These are phyloP conservation scores for Colletotrichum spinosum DNA, from an alignment of 2,329 filamentous ascomycete species.

Conservation along the genomic window DNA sequence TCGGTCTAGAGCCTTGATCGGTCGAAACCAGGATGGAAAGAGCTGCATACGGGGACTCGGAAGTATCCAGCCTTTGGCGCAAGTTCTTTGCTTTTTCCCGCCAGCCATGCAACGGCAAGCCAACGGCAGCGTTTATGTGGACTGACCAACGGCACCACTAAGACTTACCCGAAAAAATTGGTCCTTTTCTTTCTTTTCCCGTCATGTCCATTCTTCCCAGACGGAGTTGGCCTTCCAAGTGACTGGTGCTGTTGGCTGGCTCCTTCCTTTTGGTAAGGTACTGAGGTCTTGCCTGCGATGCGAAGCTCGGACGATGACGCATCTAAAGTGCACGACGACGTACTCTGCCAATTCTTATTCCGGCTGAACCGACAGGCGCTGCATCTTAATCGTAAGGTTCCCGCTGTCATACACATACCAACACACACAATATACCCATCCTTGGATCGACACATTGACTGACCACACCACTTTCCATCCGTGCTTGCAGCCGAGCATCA, in stretches of 20 bases:
- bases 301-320: background rate
- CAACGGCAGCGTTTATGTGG: background rate
- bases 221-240: too few relatives aligned
- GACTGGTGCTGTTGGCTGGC: too few relatives aligned
- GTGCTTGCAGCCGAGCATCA: background rate
- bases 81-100: slow-evolving; percentile 32
- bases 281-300: slow-evolving; percentile 3
- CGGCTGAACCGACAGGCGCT: slow-evolving; percentile 11
- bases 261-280: too few relatives aligned
- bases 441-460: slow-evolving; percentile 11
- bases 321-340: too few relatives aligned
- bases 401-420: background rate
- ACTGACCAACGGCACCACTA: too few relatives aligned
- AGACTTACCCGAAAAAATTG: too few relatives aligned
- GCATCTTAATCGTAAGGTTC: background rate
- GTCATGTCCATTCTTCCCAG: background rate
- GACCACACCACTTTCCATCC: slow-evolving; percentile 1
- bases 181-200: slow-evolving; percentile 12
- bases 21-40: too few relatives aligned
- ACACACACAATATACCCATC: background rate
- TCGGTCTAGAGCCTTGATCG: too few relatives aligned
- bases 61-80: slow-evolving; percentile 7
- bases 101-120: slow-evolving; percentile 19
- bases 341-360: slow-evolving; percentile 3
- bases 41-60: slow-evolving; percentile 14